Conservation (phyloP, 768 basidiomycete species). For the Thelephora aurantiotincta region DNA sequence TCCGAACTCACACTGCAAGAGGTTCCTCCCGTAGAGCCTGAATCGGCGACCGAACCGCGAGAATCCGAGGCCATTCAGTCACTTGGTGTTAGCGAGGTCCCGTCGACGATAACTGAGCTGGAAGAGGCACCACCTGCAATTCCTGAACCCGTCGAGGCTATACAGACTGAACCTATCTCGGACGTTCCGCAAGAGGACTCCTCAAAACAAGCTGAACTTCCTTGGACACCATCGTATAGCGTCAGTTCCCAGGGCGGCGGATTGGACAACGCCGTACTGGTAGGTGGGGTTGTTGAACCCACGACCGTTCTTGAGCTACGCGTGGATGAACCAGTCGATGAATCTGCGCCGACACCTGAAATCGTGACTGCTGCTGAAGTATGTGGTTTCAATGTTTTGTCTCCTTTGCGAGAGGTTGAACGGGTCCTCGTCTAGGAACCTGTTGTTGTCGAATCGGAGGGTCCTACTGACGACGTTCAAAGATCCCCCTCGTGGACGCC, state of each 20-base stretch:
- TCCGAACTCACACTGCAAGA: no score
- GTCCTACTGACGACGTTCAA: not conserved
- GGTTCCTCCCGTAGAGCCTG: not conserved
- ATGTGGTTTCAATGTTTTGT: not conserved
- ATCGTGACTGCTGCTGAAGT: constrained; percentile 9
- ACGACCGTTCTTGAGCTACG: not conserved
- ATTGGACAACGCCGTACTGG: constrained; percentile 7
- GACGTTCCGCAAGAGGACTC: no score
- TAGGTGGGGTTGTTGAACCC: not conserved
- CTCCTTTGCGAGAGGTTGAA: not conserved
- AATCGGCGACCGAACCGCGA: not conserved
- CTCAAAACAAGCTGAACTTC: constrained; percentile 13
- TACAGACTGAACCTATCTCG: not conserved
- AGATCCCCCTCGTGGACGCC: constrained; percentile 12
- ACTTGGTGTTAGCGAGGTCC: not conserved
- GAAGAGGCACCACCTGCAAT: not conserved
- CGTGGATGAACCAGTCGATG: not conserved
- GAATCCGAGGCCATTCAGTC: not conserved
- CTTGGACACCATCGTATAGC: constrained; percentile 39
- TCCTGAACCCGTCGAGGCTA: not conserved
- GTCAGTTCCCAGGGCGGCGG: constrained; percentile 30
- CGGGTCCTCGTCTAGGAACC: not conserved
- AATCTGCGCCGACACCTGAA: constrained; percentile 1
- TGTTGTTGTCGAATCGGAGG: not conserved
- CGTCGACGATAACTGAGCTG: not conserved